Evolutionary conservation across 139 green algal genomes (phyloP).

Genomic region (Gonium pectorale): DNA sequence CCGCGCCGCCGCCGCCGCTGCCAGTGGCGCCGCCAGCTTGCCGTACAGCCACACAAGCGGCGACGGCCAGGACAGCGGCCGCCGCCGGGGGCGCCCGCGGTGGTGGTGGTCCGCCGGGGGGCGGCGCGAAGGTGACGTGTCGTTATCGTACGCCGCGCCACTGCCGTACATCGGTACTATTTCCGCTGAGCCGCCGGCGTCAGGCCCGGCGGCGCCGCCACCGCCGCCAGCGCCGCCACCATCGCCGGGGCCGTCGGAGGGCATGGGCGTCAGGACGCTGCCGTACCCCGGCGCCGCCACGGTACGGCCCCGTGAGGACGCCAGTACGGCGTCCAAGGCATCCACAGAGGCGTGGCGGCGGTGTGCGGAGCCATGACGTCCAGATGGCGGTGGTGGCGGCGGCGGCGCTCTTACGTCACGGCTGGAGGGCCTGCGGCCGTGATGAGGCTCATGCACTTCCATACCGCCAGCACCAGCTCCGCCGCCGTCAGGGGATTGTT

Average conservation of each 20-base stretch:
- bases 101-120: not conserved
- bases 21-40: slow-evolving; percentile 18
- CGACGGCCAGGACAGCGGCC: slow-evolving; percentile 15
- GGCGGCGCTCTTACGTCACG: not conserved
- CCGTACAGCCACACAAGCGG: slow-evolving; percentile 11
- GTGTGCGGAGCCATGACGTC: not conserved
- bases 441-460: not conserved
- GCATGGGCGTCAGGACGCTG: too few relatives aligned
- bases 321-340: too few relatives aligned
- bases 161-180: not conserved
- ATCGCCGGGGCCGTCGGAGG: too few relatives aligned
- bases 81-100: not conserved
- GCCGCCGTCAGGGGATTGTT: not conserved
- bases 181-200: not conserved
- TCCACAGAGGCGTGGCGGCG: slow-evolving; percentile 14
- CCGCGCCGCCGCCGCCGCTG: not conserved
- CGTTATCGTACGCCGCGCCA: not conserved
- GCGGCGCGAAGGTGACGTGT: not conserved
- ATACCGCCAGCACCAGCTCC: too few relatives aligned
- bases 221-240: not conserved
- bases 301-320: not conserved
- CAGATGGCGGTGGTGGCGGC: not conserved
- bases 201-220: not conserved
- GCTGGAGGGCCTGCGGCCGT: not conserved
- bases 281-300: too few relatives aligned